These are phyloP conservation scores for Quercus cerris DNA, from an alignment of 306 rosid genomes.

Conservation along the genomic window DNA sequence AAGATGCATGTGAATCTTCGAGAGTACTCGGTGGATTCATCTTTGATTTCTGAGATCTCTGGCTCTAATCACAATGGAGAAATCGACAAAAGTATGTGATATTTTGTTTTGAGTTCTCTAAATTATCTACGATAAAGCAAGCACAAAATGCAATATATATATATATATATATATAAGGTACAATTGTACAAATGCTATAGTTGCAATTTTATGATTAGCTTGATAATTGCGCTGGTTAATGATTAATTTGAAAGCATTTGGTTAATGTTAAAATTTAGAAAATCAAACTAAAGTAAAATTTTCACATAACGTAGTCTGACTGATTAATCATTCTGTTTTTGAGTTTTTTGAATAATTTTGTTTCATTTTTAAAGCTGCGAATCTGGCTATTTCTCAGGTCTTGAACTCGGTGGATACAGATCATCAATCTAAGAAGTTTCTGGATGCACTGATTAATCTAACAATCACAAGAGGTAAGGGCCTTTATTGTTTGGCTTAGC, in stretches of 20 bases:
- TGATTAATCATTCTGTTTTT: background rate
- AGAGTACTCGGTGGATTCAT: conserved; percentile 14
- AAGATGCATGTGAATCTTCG: background rate
- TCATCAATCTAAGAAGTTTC: conserved; percentile 48
- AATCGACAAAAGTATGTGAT: background rate
- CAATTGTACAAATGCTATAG: background rate
- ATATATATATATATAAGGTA: background rate
- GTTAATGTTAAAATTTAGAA: background rate
- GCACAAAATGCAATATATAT: background rate
- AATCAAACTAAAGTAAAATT: background rate
- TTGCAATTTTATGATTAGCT: background rate
- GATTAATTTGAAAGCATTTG: background rate
- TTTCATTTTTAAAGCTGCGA: conserved; percentile 19
- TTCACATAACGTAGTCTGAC: background rate
- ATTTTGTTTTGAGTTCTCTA: background rate
- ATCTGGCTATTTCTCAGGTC: conserved; percentile 28
- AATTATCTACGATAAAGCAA: background rate
- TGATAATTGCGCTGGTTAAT: background rate
- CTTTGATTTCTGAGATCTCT: conserved; percentile 10
- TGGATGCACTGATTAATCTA: conserved; percentile 37
- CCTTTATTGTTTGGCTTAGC: background rate
- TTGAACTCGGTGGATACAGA: conserved; percentile 27
- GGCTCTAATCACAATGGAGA: conserved; percentile 14
- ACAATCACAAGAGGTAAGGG: conserved; percentile 13
- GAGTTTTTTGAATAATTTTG: background rate